Conservation (phyloP, 2,329 filamentous ascomycete genomes). For the Aspergillus aculeatus region DNA sequence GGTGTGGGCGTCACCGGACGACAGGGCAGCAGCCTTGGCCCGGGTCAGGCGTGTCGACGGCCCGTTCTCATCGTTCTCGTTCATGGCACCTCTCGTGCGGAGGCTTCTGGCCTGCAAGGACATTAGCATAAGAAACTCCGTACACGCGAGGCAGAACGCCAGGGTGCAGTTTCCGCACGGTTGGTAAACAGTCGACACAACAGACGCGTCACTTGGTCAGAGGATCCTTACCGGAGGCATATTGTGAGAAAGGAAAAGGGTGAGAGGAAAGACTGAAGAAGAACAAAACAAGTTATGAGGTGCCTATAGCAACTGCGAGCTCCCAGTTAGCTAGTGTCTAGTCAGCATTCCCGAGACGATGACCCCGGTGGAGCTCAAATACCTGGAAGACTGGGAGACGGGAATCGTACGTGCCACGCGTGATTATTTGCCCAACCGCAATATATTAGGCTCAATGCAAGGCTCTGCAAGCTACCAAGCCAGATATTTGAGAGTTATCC, state of each 20-base stretch:
- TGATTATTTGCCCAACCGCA: constrained; percentile 31
- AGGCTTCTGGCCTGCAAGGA: constrained; percentile 63
- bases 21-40: constrained; percentile 78
- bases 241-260: constrained; percentile 35
- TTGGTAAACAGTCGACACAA: neutral
- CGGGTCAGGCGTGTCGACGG: constrained; percentile 81
- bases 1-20: constrained; percentile 44
- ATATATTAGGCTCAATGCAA: constrained; percentile 24
- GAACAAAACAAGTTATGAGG: constrained; percentile 20
- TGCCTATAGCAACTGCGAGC: constrained; percentile 27
- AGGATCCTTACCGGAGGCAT: constrained; percentile 58
- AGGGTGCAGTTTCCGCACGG: neutral
- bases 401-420: constrained; percentile 38
- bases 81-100: constrained; percentile 73
- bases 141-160: constrained; percentile 3
- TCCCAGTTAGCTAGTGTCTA: constrained; percentile 22
- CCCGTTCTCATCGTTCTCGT: constrained; percentile 93
- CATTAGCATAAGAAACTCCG: constrained; percentile 39
- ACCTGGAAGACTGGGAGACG: constrained; percentile 29
- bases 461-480: constrained; percentile 14
- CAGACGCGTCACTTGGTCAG: constrained; percentile 15
- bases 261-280: constrained; percentile 21
- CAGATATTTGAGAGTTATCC: constrained; percentile 20
- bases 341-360: constrained; percentile 39
- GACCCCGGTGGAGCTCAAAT: constrained; percentile 35